Percentiles rank a stretch among this genome's conserved stretches.
phyloP scores from a whole-genome alignment of 257 asterid genomes.

The Paraleonurus japonicus region DNA sequence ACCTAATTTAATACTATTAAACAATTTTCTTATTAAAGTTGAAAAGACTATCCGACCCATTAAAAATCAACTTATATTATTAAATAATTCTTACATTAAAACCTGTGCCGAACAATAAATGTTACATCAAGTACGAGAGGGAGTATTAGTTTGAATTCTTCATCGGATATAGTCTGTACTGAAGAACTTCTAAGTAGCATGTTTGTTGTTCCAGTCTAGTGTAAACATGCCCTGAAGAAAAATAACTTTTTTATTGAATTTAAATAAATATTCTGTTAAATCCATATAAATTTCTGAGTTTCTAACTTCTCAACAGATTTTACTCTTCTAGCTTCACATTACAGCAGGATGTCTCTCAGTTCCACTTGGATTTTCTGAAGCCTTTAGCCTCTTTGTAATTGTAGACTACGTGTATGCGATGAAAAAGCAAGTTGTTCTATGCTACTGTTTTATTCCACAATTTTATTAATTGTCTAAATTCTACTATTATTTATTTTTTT shows the following conservation, averaged over 20 bases:
- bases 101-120: too few relatives aligned
- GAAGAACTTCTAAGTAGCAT: not conserved
- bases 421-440: not conserved
- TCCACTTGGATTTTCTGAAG: not conserved
- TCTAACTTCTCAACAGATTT: not conserved
- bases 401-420: not conserved
- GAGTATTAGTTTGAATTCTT: not conserved
- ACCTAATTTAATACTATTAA: too few relatives aligned
- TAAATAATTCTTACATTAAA: too few relatives aligned
- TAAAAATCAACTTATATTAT: too few relatives aligned
- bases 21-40: too few relatives aligned
- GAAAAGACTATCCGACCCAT: too few relatives aligned
- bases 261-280: not conserved
- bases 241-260: not conserved
- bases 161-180: not conserved
- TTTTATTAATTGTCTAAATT: not conserved
- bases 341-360: not conserved
- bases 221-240: not conserved
- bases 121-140: too few relatives aligned
- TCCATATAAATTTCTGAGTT: not conserved
- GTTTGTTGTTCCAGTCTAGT: not conserved
- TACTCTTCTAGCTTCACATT: not conserved
- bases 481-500: not conserved
- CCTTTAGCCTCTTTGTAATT: not conserved
- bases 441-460: not conserved